Conservation (phyloP, 176 grass and related monocot species). For the Cymbopogon citratus region DNA sequence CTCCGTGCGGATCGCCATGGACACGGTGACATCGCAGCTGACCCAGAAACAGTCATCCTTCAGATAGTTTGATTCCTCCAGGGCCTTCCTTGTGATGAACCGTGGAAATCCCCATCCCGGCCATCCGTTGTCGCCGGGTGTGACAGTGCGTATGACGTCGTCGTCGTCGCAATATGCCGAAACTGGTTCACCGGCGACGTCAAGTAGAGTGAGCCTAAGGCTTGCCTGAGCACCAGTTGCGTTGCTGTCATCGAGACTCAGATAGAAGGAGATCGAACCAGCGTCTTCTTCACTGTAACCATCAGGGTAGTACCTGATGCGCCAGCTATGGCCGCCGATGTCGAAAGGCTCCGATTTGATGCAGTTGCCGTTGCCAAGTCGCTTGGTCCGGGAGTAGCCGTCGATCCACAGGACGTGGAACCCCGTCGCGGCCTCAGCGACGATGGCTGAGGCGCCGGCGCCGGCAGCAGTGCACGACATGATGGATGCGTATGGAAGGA, state of each 20-base stretch:
- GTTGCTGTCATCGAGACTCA: not conserved
- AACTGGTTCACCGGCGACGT: not conserved
- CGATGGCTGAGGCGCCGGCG: not conserved
- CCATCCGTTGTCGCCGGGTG: too few relatives aligned
- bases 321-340: conserved; percentile 1
- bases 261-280: not conserved
- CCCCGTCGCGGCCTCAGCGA: not conserved
- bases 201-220: not conserved
- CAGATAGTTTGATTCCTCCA: not conserved
- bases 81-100: not conserved
- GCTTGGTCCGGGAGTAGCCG: conserved; percentile 20
- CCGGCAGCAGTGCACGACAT: too few relatives aligned
- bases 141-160: too few relatives aligned
- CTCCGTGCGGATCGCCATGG: not conserved
- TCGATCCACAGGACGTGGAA: conserved; percentile 6
- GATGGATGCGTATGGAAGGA: too few relatives aligned
- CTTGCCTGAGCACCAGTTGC: not conserved
- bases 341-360: not conserved
- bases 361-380: not conserved
- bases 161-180: too few relatives aligned
- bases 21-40: not conserved
- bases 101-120: too few relatives aligned
- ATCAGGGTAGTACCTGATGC: not conserved
- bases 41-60: not conserved
- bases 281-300: accelerated